Evolutionary conservation across 371 early-diverging fungal genomes (phyloP), one percentile per base, ranked within the genome.

Genomic region (Zychaea mexicana): DNA sequence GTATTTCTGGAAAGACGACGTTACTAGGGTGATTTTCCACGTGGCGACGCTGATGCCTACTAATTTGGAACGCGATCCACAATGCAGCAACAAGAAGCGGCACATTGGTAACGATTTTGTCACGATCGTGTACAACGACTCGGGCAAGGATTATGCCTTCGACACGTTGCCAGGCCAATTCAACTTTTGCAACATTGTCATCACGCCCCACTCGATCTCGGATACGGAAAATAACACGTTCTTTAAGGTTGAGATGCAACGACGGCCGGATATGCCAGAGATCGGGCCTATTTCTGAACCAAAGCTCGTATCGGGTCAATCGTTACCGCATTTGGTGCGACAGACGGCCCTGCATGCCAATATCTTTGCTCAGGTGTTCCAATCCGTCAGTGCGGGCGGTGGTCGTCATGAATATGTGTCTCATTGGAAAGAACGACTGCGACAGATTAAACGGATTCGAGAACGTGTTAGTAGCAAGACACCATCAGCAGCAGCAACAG

Each of bases 101-200:
- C 97, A 97, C 72, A 93, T 98, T 59, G 98, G 97, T 45, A 98
- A 98, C 70, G 96, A 97, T 71, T 97, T 87, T 80, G 94, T 97
- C 32, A 86, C 90, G 30, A 89, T 98, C 64, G 91, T 97, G 15
- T 98, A 91, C 70, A 95, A 96, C 68, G 97, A 98, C 67, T 90
- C 92, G 21, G 96, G 94, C 3, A 59, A 65, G 2, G 85, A 87
- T 8, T 97, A 93, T 72, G 85, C 85, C 30, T 95, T 96, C 76
- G 90, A 95, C 61, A 97, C 96, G 1, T 76, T 97, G 21, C 92
- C 95, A 0, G 91, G 94, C 7, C 95, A 98, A 73, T 97, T 97
- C 80, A 97, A 97, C 72, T 94, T 90, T 70, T 90, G 96, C 64
- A 93, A 95, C 61, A 89, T 98, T 63, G 87, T 98, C 7, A 89